A percentile compares a stretch with the other conserved stretches of the same genome.
Evolutionary conservation across 2,329 filamentous ascomycete species (phyloP).

Genomic region (Beauveria sp.): DNA sequence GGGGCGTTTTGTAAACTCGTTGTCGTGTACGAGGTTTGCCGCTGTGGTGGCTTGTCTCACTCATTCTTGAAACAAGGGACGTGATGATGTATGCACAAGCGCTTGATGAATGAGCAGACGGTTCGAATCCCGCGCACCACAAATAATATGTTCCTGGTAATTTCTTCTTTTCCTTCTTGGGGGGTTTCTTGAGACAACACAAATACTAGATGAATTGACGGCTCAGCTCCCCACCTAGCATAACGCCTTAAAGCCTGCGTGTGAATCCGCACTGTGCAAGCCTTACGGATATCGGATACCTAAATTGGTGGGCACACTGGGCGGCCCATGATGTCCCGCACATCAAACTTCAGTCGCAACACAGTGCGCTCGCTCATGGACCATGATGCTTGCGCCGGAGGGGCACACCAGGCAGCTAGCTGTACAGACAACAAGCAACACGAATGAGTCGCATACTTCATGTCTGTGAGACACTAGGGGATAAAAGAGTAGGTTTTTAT

Average conservation of each 20-base stretch:
- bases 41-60: conserved; percentile 5
- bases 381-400: too few relatives aligned
- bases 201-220: too few relatives aligned
- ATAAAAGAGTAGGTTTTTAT: too few relatives aligned
- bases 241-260: conserved; percentile 21
- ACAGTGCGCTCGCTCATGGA: too few relatives aligned
- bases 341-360: too few relatives aligned
- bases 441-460: too few relatives aligned
- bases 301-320: background rate
- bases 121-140: too few relatives aligned
- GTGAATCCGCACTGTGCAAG: conserved; percentile 1
- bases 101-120: background rate
- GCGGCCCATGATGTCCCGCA: too few relatives aligned
- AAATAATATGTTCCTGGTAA: too few relatives aligned
- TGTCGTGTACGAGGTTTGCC: conserved; percentile 28
- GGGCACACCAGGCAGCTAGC: background rate
- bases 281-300: conserved; percentile 21
- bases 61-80: background rate
- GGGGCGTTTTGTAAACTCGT: conserved; percentile 31
- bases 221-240: conserved; percentile 18
- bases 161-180: too few relatives aligned
- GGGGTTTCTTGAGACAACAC: too few relatives aligned
- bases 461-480: background rate
- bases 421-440: too few relatives aligned
- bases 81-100: background rate